phyloP scores from a whole-genome alignment of 257 asterid genomes.

The Fraxinus pennsylvanica region DNA sequence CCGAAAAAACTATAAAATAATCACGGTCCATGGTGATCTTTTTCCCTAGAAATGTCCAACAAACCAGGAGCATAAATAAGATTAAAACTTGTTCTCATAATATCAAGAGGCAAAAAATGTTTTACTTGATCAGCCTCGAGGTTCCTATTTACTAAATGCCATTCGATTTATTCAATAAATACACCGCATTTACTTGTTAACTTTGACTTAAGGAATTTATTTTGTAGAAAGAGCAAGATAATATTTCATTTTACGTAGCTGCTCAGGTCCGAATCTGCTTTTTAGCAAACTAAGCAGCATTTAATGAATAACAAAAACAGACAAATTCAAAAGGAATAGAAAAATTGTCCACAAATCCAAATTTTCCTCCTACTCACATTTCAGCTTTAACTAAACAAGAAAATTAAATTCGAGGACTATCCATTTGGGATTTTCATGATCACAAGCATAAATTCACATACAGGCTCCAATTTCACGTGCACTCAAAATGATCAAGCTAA shows the following conservation, averaged over 20 bases:
- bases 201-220: background rate
- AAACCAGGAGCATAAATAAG: background rate
- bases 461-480: slow-evolving; percentile 13
- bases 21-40: background rate
- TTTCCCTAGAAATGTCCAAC: slow-evolving; percentile 6
- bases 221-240: background rate
- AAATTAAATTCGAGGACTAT: slow-evolving; percentile 11
- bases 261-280: background rate
- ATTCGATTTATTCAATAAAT: background rate
- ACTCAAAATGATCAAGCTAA: background rate
- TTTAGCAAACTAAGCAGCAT: slow-evolving; percentile 18
- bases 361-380: slow-evolving; percentile 17
- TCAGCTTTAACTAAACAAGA: background rate
- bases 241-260: background rate
- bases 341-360: slow-evolving; percentile 1
- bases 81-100: background rate
- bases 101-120: background rate
- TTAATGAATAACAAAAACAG: background rate
- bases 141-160: background rate
- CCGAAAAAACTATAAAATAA: background rate
- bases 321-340: background rate
- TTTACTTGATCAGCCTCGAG: background rate
- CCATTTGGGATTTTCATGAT: background rate
- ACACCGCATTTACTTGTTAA: slow-evolving; percentile 13
- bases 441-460: background rate